phyloP scores from a whole-genome alignment of 2,329 filamentous ascomycete genomes.

The Mycosphaerella sp. region DNA sequence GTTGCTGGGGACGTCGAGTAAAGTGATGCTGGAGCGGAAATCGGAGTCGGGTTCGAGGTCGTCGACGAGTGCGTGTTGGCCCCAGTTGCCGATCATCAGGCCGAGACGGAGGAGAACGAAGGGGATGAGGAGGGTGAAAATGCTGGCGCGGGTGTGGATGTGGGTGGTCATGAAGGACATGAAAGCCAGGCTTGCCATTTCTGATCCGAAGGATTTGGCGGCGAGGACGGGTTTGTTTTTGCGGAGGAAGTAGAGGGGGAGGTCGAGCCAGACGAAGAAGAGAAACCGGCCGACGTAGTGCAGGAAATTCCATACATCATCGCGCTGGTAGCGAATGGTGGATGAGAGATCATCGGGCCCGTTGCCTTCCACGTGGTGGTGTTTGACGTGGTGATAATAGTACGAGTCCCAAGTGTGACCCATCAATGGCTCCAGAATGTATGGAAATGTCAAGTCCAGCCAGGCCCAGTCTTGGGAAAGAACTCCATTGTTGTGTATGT shows the following conservation, averaged over 20 bases:
- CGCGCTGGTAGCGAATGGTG: conserved; percentile 70
- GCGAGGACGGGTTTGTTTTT: conserved; percentile 55
- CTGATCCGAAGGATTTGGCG: conserved; percentile 54
- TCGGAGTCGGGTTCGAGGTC: conserved; percentile 68
- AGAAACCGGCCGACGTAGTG: conserved; percentile 68
- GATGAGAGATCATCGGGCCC: conserved; percentile 70
- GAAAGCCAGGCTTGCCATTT: conserved; percentile 52
- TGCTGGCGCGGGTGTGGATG: conserved; percentile 49
- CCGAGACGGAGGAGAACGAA: conserved; percentile 61
- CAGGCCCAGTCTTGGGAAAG: conserved; percentile 50
- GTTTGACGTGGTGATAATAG: conserved; percentile 80
- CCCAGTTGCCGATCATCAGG: conserved; percentile 79
- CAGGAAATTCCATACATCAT: conserved; percentile 60
- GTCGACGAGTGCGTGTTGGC: conserved; percentile 76
- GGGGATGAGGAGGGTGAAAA: conserved; percentile 62
- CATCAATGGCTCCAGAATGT: conserved; percentile 67
- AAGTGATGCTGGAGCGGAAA: conserved; percentile 69
- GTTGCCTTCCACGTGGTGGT: conserved; percentile 77
- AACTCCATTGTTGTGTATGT: conserved; percentile 71
- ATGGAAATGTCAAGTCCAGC: conserved; percentile 64
- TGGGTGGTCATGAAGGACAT: conserved; percentile 48
- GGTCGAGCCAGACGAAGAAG: conserved; percentile 66
- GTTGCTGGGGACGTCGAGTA: conserved; percentile 74
- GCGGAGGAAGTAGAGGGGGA: conserved; percentile 65
- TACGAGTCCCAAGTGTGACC: conserved; percentile 83